A percentile compares a stretch with the other conserved stretches of the same genome.
Evolutionary conservation across 192 early-diverging fungal genomes (phyloP).

Genomic region (Dissophora globulifera): DNA sequence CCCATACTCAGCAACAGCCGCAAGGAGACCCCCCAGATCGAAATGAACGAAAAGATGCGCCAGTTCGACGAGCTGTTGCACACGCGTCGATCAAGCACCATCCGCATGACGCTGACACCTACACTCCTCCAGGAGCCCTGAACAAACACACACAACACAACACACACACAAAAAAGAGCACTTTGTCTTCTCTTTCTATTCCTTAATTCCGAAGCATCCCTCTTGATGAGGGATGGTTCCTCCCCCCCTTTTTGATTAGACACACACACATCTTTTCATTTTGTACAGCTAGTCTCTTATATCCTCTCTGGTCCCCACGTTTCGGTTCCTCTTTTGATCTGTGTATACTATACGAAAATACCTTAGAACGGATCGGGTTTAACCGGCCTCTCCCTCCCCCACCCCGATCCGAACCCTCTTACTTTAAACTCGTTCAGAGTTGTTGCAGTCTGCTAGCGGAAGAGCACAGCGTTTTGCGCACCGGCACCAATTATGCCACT

Average conservation of each 20-base stretch:
- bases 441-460: no score
- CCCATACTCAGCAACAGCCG: slow-evolving; percentile 3
- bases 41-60: slow-evolving; percentile 50
- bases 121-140: slow-evolving; percentile 37
- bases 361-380: no score
- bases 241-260: no score
- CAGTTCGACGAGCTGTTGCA: slow-evolving; percentile 47
- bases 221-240: not conserved
- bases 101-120: slow-evolving; percentile 38
- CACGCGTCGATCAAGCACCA: slow-evolving; percentile 27
- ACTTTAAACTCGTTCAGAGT: no score
- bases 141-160: not conserved
- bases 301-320: not conserved
- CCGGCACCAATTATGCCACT: no score
- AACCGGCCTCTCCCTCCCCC: no score
- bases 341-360: no score
- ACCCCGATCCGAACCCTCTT: no score
- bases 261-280: not conserved
- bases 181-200: not conserved
- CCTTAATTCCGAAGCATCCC: not conserved
- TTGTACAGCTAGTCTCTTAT: not conserved
- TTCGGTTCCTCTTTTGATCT: no score
- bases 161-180: no score
- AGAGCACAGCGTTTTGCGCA: no score
- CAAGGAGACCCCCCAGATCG: slow-evolving; percentile 6